Base-by-base conservation (phyloP, 805 yeast genomes). In the Schizosaccharomyces osmophilus region DNA sequence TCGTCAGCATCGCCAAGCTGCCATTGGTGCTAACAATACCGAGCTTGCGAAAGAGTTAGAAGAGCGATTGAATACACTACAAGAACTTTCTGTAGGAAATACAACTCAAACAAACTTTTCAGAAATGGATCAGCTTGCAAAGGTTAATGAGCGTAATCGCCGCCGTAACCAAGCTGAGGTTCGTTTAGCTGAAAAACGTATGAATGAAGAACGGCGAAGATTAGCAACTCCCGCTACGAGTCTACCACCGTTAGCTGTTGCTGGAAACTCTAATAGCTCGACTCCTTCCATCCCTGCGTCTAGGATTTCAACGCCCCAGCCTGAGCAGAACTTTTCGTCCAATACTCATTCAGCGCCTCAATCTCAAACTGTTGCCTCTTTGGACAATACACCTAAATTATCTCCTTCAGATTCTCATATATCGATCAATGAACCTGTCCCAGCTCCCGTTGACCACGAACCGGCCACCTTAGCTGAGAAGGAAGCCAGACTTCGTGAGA, bases 131-230 rank as follows among this genome's bases (percentile, higher is more conserved):
- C 76, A 80, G 62, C 77, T 87, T 73, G 79, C 84, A 55, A 81
- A 79, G 65, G 85, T 88, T 61, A 87, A 88, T 65, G 84, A 85
- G 67, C 81, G 95, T 68, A 93, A 93, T 72, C 79, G 95, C 70
- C 84, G 81, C 67, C 78, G 84, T 65, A 90, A 90, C 71, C 82
- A 82, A 69, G 82, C 82, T 61, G 80, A 79, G 59, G 81, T 88
- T 66, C 82, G 94, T 68, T 78, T 79, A 67, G 96, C 95, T 0
- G 97, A 89, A 70, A 72, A 81, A 60, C 75, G 76, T 66, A 81
- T 84, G 59, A 77, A 78, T 24, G 83, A 79, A 61, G 74, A 73
- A 69, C 43, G 60, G 9, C 78, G 82, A 65, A 69, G 59, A 62
- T 11, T 43, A 32, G 19, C 61, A 22, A 51, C 61, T 19, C 11